A percentile compares a stretch with the other conserved stretches of the same genome.
phyloP scores from a whole-genome alignment of 2,329 filamentous ascomycete species.

The Akanthomyces muscarius region DNA sequence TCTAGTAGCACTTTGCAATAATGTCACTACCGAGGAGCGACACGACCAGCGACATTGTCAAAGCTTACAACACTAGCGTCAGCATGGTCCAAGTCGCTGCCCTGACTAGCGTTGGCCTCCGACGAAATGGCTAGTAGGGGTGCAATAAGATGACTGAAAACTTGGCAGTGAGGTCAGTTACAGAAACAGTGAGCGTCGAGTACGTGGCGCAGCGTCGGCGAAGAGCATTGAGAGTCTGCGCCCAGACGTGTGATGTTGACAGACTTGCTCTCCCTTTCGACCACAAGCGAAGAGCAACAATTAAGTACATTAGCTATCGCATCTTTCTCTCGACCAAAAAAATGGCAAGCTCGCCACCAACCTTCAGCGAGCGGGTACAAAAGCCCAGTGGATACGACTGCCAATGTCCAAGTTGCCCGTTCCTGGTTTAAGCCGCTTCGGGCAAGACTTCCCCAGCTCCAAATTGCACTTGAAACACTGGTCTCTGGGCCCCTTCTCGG shows the following conservation, averaged over 20 bases:
- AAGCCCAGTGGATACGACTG: background rate
- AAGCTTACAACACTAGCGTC: constrained; percentile 9
- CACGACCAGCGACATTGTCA: background rate
- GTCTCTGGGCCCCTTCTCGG: constrained; percentile 8
- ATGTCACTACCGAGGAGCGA: background rate
- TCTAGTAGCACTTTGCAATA: background rate
- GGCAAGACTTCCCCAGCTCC: constrained; percentile 17
- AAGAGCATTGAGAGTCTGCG: background rate
- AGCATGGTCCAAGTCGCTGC: constrained; percentile 8
- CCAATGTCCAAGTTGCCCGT: background rate
- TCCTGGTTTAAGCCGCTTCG: constrained; percentile 16
- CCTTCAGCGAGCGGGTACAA: background rate
- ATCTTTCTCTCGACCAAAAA: background rate
- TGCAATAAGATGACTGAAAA: constrained; percentile 9
- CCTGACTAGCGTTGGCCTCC: constrained; percentile 8
- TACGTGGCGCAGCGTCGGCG: background rate
- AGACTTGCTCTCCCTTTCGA: background rate
- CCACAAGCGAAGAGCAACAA: background rate
- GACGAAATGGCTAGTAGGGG: background rate
- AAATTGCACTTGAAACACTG: constrained; percentile 19
- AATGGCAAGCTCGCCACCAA: background rate
- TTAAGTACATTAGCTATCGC: background rate
- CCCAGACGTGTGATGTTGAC: background rate
- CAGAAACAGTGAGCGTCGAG: background rate
- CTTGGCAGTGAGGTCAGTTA: background rate